phyloP scores from a whole-genome alignment of 1,284 basidiomycete genomes.

The Trichosporon faecale region DNA sequence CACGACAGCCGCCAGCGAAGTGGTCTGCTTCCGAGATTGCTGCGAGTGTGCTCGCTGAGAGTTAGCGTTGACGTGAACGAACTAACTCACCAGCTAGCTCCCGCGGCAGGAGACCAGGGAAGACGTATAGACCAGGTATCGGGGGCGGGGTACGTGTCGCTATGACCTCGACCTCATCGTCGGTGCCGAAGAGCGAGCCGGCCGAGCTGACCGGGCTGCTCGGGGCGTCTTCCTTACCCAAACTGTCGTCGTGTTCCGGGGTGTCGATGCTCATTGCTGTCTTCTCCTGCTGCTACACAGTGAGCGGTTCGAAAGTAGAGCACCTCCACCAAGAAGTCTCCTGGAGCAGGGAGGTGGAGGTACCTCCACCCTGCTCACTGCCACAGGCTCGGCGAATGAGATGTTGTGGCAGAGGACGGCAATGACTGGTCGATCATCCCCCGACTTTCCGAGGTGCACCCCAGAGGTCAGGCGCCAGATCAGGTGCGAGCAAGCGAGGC shows the following conservation, averaged over 20 bases:
- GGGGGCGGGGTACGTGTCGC: conserved; percentile 16
- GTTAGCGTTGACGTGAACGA: background rate
- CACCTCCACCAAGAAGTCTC: background rate
- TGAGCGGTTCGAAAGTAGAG: too few relatives aligned
- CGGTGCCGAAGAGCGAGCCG: conserved; percentile 26
- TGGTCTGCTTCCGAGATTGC: conserved; percentile 37
- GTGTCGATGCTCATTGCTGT: background rate
- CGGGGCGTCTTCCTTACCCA: background rate
- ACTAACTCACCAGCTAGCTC: conserved; percentile 19
- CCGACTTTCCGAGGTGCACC: conserved; percentile 1
- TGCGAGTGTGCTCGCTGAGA: conserved; percentile 26
- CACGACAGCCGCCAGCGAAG: conserved; percentile 43
- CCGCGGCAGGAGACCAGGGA: conserved; percentile 18
- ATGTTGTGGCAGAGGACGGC: background rate
- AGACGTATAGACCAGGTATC: conserved; percentile 24
- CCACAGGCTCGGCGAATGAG: conserved; percentile 3
- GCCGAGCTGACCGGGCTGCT: conserved; percentile 8
- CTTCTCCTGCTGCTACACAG: background rate
- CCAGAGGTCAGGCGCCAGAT: background rate
- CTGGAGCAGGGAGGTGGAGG: background rate
- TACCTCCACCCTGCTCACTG: background rate
- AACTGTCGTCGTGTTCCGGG: background rate
- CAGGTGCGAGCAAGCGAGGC: background rate
- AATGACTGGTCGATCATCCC: background rate
- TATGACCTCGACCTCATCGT: background rate